phyloP scores from a whole-genome alignment of 2,329 filamentous ascomycete species.

The Exophiala spinifera region DNA sequence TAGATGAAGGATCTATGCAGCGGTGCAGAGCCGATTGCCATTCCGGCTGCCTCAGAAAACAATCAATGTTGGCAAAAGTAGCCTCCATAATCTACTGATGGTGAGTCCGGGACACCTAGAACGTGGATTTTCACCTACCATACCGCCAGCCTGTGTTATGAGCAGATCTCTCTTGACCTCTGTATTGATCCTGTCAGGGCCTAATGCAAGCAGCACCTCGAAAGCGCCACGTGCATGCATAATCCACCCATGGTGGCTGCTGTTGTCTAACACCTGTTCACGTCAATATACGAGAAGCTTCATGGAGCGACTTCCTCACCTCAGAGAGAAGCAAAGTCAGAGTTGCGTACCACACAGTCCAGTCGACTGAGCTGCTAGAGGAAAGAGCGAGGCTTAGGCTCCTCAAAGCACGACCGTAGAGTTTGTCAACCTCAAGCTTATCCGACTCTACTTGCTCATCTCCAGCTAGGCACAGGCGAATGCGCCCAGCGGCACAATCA shows the following conservation, averaged over 20 bases:
- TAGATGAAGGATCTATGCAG: neutral
- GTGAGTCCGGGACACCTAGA: neutral
- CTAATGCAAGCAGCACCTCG: slow-evolving; percentile 9
- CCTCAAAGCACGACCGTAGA: slow-evolving; percentile 12
- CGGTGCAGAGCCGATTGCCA: slow-evolving; percentile 12
- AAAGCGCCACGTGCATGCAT: slow-evolving; percentile 12
- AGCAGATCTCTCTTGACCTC: slow-evolving; percentile 13
- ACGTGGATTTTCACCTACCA: slow-evolving; percentile 1
- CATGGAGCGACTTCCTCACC: neutral
- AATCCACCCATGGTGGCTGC: slow-evolving; percentile 9
- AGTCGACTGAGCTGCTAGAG: slow-evolving; percentile 7
- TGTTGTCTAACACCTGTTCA: slow-evolving; percentile 11
- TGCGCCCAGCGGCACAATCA: slow-evolving; percentile 9
- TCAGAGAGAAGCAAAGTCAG: slow-evolving; percentile 12
- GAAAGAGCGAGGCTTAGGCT: slow-evolving; percentile 7
- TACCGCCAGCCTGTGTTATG: slow-evolving; percentile 6
- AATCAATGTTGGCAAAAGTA: slow-evolving; percentile 13
- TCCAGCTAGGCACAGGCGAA: slow-evolving; percentile 7
- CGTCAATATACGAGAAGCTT: neutral
- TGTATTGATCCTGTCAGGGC: slow-evolving; percentile 11
- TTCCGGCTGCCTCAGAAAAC: slow-evolving; percentile 9
- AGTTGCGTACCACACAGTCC: slow-evolving; percentile 18
- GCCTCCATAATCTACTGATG: slow-evolving; percentile 10
- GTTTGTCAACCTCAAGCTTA: slow-evolving; percentile 7
- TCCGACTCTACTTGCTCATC: neutral